These are phyloP conservation scores for Cenchrus fungigraminus DNA, from an alignment of 176 grass and related monocot genomes.

Conservation along the genomic window DNA sequence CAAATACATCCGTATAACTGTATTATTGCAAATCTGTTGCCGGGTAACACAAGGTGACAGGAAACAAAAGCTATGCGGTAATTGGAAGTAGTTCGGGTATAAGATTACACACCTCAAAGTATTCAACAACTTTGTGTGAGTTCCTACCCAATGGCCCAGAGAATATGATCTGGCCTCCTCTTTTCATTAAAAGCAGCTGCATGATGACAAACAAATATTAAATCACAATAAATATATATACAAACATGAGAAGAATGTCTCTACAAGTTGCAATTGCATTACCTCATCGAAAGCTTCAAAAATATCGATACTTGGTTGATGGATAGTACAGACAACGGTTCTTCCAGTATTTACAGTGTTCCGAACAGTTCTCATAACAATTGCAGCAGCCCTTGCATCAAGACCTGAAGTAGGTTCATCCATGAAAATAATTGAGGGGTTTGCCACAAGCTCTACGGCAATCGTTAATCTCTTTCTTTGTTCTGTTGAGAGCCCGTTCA, in stretches of 20 bases:
- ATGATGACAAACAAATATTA: slow-evolving; percentile 31
- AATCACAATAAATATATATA: not conserved
- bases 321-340: slow-evolving; percentile 86
- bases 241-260: slow-evolving; percentile 13
- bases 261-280: slow-evolving; percentile 11
- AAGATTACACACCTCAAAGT: slow-evolving; percentile 67
- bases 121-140: slow-evolving; percentile 70
- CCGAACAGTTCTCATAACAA: slow-evolving; percentile 85
- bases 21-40: slow-evolving; percentile 39
- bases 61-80: slow-evolving; percentile 19
- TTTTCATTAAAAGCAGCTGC: slow-evolving; percentile 81
- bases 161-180: slow-evolving; percentile 86
- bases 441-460: slow-evolving; percentile 74
- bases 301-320: slow-evolving; percentile 92
- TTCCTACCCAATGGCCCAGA: slow-evolving; percentile 69
- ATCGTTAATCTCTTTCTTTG: slow-evolving; percentile 84
- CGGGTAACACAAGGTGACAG: slow-evolving; percentile 20
- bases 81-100: slow-evolving; percentile 27
- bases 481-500: slow-evolving; percentile 80
- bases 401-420: slow-evolving; percentile 89
- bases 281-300: slow-evolving; percentile 94
- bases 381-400: slow-evolving; percentile 81
- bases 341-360: slow-evolving; percentile 82
- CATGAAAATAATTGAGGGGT: slow-evolving; percentile 82
- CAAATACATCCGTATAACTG: not conserved